phyloP scores from a whole-genome alignment of 495 filamentous ascomycete genomes.

The Hyaloscypha finlandica region DNA sequence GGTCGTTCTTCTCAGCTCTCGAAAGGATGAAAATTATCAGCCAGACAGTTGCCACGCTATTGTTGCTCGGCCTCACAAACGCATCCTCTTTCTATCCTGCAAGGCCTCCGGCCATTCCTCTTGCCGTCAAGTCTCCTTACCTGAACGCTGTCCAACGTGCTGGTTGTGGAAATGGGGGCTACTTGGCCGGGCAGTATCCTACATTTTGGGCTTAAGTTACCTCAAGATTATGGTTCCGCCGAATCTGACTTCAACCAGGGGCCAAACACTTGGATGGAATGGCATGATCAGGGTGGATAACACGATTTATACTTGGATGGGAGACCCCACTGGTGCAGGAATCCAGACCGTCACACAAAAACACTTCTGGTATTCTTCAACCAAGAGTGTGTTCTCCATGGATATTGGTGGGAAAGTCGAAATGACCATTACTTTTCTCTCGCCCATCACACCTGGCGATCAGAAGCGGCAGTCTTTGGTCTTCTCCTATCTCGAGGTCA shows the following conservation, averaged over 20 bases:
- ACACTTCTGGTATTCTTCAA: conserved; percentile 77
- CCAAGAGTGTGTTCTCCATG: conserved; percentile 84
- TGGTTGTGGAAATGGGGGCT: conserved; percentile 65
- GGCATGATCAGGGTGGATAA: conserved; percentile 59
- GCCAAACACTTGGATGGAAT: conserved; percentile 73
- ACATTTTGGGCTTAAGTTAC: conserved; percentile 25
- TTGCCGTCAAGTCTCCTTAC: conserved; percentile 82
- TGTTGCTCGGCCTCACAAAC: not conserved
- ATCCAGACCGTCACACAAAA: conserved; percentile 41
- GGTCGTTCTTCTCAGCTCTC: not conserved
- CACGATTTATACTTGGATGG: conserved; percentile 62
- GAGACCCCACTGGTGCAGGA: conserved; percentile 35
- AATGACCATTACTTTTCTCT: conserved; percentile 80
- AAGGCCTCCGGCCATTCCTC: conserved; percentile 74
- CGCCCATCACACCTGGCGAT: conserved; percentile 88
- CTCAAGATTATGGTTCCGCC: conserved; percentile 35
- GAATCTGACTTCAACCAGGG: conserved; percentile 30
- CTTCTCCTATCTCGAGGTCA: conserved; percentile 82
- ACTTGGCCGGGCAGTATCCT: conserved; percentile 55
- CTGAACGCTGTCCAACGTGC: conserved; percentile 76
- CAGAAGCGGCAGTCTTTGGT: conserved; percentile 83
- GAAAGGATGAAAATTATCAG: not conserved
- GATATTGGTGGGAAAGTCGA: conserved; percentile 64
- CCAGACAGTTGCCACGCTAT: not conserved
- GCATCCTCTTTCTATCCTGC: conserved; percentile 44